A percentile compares a stretch with the other conserved stretches of the same genome.
Conservation (phyloP, 805 yeast species). For the Lachancea cidri region DNA sequence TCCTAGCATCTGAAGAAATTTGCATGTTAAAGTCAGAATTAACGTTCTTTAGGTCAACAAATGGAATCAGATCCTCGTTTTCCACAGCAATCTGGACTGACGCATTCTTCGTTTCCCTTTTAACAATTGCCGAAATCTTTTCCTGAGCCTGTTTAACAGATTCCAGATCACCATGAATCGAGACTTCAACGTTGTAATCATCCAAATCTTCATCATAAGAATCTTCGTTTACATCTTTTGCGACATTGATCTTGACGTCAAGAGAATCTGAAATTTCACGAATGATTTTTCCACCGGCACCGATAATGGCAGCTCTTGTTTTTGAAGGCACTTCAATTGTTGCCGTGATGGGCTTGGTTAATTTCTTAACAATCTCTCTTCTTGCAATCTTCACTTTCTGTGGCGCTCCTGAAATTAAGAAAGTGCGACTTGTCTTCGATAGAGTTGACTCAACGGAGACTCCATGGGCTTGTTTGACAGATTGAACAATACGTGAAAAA, state of each 20-base stretch:
- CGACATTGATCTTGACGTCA: conserved; percentile 61
- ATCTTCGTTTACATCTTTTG: conserved; percentile 30
- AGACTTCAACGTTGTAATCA: conserved; percentile 54
- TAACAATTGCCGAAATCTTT: conserved; percentile 66
- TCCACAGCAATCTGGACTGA: conserved; percentile 45
- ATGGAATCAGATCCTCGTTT: conserved; percentile 31
- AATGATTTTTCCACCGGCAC: conserved; percentile 77
- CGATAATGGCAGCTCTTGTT: conserved; percentile 75
- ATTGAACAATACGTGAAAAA: conserved; percentile 58
- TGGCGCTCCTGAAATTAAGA: conserved; percentile 72
- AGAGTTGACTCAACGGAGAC: conserved; percentile 80
- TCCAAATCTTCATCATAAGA: conserved; percentile 51
- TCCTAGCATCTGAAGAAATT: conserved; percentile 27
- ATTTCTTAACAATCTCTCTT: conserved; percentile 65
- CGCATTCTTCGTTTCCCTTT: conserved; percentile 62
- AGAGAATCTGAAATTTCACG: conserved; percentile 72
- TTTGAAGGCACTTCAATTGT: conserved; percentile 67
- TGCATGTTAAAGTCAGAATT: conserved; percentile 26
- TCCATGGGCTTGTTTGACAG: conserved; percentile 48
- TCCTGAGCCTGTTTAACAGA: conserved; percentile 72
- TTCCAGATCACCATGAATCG: conserved; percentile 78
- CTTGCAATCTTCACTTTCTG: conserved; percentile 64
- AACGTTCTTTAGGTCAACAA: conserved; percentile 27
- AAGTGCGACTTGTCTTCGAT: conserved; percentile 74
- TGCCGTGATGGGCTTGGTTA: conserved; percentile 67